phyloP scores from a whole-genome alignment of 495 filamentous ascomycete genomes.

The Penicillium ochrochloron region DNA sequence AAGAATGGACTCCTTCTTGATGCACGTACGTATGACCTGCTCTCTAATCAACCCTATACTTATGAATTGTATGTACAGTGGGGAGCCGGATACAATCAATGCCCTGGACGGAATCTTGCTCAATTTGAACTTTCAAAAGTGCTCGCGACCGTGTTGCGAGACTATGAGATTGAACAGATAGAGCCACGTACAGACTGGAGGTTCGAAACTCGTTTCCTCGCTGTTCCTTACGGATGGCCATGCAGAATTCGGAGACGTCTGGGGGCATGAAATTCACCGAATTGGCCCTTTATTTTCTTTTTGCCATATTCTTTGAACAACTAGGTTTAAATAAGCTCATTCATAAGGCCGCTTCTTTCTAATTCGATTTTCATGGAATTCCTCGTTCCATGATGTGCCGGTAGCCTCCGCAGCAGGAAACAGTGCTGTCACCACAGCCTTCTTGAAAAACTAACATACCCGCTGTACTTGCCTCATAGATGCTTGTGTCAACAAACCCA shows the following conservation, averaged over 20 bases:
- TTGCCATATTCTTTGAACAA: too few species aligned
- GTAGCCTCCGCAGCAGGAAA: too few species aligned
- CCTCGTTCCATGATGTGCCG: too few species aligned
- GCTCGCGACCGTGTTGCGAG: conserved; percentile 41
- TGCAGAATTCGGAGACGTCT: conserved; percentile 27
- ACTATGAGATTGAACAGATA: conserved; percentile 47
- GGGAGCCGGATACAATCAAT: conserved; percentile 48
- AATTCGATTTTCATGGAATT: too few species aligned
- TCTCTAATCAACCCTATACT: background rate
- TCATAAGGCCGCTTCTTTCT: too few species aligned
- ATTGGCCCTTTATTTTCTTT: too few species aligned
- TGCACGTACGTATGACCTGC: conserved; percentile 28
- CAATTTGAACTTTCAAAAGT: conserved; percentile 52
- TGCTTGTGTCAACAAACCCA: too few species aligned
- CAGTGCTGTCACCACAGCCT: too few species aligned
- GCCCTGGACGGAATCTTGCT: conserved; percentile 51
- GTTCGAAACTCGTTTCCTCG: conserved; percentile 42
- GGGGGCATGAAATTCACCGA: background rate
- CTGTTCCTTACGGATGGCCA: conserved; percentile 48
- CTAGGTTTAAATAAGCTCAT: too few species aligned
- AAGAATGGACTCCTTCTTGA: conserved; percentile 41
- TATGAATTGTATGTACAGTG: conserved; percentile 34
- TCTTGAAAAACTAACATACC: too few species aligned
- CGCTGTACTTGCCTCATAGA: too few species aligned
- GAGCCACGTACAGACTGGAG: conserved; percentile 45